Percentiles rank a stretch among this genome's conserved stretches.
These are phyloP conservation scores for Paraphoma sp. DNA, from an alignment of 2,329 filamentous ascomycete species.

Conservation along the genomic window DNA sequence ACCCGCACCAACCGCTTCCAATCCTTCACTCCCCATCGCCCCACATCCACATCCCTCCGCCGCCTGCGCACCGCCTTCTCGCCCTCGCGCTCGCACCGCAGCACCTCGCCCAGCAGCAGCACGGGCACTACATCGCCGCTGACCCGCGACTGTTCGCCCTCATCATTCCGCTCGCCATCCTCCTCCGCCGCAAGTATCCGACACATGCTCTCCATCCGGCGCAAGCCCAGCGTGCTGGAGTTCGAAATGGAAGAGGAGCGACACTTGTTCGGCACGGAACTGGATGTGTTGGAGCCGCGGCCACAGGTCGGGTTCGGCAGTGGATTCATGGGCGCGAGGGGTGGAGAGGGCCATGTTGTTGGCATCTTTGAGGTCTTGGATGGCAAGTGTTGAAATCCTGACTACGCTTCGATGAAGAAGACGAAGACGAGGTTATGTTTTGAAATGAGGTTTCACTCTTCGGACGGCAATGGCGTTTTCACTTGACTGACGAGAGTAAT, in stretches of 20 bases:
- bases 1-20: slow-evolving; percentile 48
- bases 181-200: slow-evolving; percentile 32
- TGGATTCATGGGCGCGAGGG: neutral
- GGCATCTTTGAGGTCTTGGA: slow-evolving; percentile 50
- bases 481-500: neutral
- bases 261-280: slow-evolving; percentile 34
- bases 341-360: slow-evolving; percentile 28
- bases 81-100: slow-evolving; percentile 40
- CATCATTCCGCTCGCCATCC: slow-evolving; percentile 29
- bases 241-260: slow-evolving; percentile 46
- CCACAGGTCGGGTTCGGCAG: slow-evolving; percentile 17
- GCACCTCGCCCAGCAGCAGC: slow-evolving; percentile 26
- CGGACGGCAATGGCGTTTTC: slow-evolving; percentile 1
- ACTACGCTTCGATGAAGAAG: no score
- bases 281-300: slow-evolving; percentile 43
- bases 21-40: slow-evolving; percentile 44
- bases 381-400: slow-evolving; percentile 30
- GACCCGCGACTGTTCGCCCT: slow-evolving; percentile 37
- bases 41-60: slow-evolving; percentile 34
- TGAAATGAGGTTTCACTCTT: no score
- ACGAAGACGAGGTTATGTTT: no score
- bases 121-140: slow-evolving; percentile 38
- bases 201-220: slow-evolving; percentile 39
- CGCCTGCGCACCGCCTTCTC: slow-evolving; percentile 45
- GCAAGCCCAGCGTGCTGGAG: slow-evolving; percentile 43